These are phyloP conservation scores for Xylaria sp. DNA, from an alignment of 2,329 filamentous ascomycete genomes.

Conservation along the genomic window DNA sequence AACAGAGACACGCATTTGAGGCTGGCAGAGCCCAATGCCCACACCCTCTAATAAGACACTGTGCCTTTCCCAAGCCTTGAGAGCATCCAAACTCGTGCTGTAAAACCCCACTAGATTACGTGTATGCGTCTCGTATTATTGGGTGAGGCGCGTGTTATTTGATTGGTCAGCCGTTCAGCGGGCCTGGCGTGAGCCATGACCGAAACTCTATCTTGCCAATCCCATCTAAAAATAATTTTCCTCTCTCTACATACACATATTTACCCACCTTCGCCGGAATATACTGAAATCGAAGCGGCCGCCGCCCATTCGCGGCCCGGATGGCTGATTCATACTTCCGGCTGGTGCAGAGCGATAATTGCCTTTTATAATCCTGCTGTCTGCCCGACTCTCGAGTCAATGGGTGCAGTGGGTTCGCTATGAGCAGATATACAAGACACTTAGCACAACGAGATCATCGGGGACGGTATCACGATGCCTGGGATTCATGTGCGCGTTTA, in stretches of 20 bases:
- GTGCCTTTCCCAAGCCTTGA: too few species aligned
- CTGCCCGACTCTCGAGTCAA: conserved; percentile 43
- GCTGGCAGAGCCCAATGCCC: too few species aligned
- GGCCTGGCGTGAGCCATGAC: conserved; percentile 3
- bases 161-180: conserved; percentile 23
- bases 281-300: conserved; percentile 37
- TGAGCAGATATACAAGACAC: conserved; percentile 62
- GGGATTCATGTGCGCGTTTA: background rate
- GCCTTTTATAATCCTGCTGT: conserved; percentile 65
- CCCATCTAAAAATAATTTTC: conserved; percentile 22
- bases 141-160: background rate
- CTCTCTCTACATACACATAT: conserved; percentile 47
- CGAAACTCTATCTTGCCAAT: background rate
- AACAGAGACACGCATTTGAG: too few species aligned
- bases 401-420: conserved; percentile 64
- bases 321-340: conserved; percentile 49
- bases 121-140: conserved; percentile 3
- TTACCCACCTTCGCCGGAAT: conserved; percentile 48
- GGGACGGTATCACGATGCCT: background rate
- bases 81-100: background rate
- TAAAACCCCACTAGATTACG: background rate
- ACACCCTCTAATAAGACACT: too few species aligned
- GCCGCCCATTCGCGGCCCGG: conserved; percentile 36
- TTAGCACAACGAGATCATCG: too few species aligned
- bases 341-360: conserved; percentile 57